phyloP scores from a whole-genome alignment of 805 yeast species.

The Monosporozyma yasuniensis region DNA sequence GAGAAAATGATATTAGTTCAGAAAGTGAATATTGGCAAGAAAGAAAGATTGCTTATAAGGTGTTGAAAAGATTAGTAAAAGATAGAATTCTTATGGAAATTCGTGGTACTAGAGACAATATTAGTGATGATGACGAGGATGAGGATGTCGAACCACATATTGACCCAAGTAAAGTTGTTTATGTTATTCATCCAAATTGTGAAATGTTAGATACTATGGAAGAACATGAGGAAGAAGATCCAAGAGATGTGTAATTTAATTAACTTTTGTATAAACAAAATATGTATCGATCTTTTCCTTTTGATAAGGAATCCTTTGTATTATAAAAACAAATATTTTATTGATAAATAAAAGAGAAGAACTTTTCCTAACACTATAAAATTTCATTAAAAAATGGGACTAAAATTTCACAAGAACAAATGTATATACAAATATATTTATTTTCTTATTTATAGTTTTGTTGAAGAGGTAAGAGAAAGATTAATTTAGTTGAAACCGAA shows the following conservation, averaged over 20 bases:
- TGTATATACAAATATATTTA: neutral
- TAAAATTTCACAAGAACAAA: neutral
- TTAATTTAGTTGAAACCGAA: conserved; percentile 19
- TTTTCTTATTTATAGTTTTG: neutral
- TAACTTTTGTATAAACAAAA: no score
- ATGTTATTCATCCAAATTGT: conserved; percentile 73
- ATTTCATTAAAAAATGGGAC: neutral
- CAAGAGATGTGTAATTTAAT: neutral
- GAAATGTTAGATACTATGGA: conserved; percentile 49
- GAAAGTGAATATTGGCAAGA: conserved; percentile 68
- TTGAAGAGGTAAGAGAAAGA: neutral
- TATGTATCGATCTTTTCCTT: neutral
- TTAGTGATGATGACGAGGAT: conserved; percentile 30
- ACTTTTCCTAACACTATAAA: no score
- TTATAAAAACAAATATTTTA: neutral
- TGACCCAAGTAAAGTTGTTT: conserved; percentile 33
- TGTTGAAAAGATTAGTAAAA: conserved; percentile 70
- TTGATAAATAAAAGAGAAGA: no score
- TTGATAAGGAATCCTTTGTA: neutral
- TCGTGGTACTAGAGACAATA: conserved; percentile 38
- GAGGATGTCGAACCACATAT: conserved; percentile 19
- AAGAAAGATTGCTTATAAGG: conserved; percentile 64
- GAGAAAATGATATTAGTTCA: conserved; percentile 59
- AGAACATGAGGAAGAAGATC: conserved; percentile 6
- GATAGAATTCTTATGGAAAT: conserved; percentile 75